Base-by-base conservation (phyloP, 306 rosid species). In the Fragaria vesca region DNA sequence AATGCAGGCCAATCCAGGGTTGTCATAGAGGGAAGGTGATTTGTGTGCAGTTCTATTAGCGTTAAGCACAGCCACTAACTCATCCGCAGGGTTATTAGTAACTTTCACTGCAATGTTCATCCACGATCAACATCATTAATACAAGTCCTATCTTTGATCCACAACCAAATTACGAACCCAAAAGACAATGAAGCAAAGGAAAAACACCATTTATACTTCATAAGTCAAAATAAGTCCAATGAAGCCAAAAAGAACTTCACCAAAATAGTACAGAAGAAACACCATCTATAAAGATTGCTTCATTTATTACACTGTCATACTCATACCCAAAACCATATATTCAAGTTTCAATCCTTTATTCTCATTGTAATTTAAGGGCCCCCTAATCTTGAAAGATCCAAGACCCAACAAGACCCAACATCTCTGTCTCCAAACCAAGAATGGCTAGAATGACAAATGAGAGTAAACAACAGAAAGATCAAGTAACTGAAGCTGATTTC, bases 1-100 rank as follows among this genome's bases (percentile, higher is more conserved):
- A 69, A 95, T 77, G 86, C 99, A 95, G 58, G 89, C 99, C 71
- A 95, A 90, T 50, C 99, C 99, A 3, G 89, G 91, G 74, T 86
- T 88, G 77, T 83, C 85, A 20, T 82, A 63, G 34, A 88, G 88
- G 47, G 85, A 60, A 9, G 89, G 13, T 12, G 76, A 65, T 12
- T 82, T 82, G 69, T 81, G 83, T 45, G 76, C 85, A 30, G 91
- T 88, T 84, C 90, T 77, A 58, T 88, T 88, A 4, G 32, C 51
- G 60, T 86, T 84, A 6, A 88, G 78, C 7, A 74, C 79, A n/a
- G 16, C 79, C 4, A 88, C 88, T 42, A 88, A 77, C 67, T 86
- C 61, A 62, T 88, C 91, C 3, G 91, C 89, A 1, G 89, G 91
- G 54, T 88, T 88, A 5, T 81, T 66, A 12, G 89, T 86, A 68